Base-by-base conservation (phyloP, 306 rosid species). In the Glycyrrhiza uralensis region DNA sequence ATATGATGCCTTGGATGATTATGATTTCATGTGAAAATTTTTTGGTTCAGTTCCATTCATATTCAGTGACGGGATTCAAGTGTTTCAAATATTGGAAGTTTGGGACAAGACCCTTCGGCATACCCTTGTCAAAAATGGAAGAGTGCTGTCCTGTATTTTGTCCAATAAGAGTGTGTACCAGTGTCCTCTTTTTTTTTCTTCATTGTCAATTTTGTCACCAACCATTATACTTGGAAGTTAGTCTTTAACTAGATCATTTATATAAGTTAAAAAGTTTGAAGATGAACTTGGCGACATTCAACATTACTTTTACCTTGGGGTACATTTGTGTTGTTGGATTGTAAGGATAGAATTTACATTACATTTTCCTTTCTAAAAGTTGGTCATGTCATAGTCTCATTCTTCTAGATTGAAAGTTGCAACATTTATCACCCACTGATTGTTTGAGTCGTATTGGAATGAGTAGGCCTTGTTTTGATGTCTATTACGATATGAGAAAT, bases 21-120 rank as follows among this genome's bases (percentile, higher is more conserved):
- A 67, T 69, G 96, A 94, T 78, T 94, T 91, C 82, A 94, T 93
- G 98, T 91, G 87, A 90, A 80, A 22, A 46, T n/a, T 75, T 72
- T 75, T 76, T 75, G 74, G 69, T 65, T 69, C 55, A 22, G 58
- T 51, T 76, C 28, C 28, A 7, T 67, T 68, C 54, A 75, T 71
- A 76, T 72, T 74, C 61, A 46, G 66, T 72, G 35, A 61, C 41
- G 79, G 75, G 85, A 57, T 68, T 71, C 72, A 38, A 42, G 74
- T 63, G 62, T 74, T 69, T 49, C 42, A 42, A n/a, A 76, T 76
- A 20, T 57, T 66, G 81, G 79, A 81, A 56, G 76, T 73, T n/a
- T 49, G 76, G 74, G 80, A 76, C 56, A 85, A 71, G 72, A 76
- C 76, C 85, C 80, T 72, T 70, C 82, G 78, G 79, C 84, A 82